Evolutionary conservation across 2,329 filamentous ascomycete species (phyloP).

Genomic region (Penicillium frequentans): DNA sequence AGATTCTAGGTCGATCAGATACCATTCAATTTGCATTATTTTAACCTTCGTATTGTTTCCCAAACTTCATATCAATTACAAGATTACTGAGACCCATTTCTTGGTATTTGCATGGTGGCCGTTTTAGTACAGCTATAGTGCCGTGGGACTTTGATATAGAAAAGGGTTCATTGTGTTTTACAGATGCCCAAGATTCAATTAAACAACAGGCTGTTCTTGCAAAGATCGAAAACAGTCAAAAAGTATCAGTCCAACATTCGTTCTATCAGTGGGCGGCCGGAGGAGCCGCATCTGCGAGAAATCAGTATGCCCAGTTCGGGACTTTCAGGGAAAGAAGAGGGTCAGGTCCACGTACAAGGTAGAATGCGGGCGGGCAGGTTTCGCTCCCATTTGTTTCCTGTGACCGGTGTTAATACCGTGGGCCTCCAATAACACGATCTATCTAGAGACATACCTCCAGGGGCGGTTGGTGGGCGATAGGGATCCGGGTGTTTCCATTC

Average conservation of each 20-base stretch:
- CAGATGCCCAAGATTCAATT: neutral
- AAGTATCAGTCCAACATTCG: neutral
- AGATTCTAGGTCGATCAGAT: constrained; percentile 21
- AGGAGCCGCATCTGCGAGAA: constrained; percentile 23
- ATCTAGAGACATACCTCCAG: constrained; percentile 68
- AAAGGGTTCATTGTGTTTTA: neutral
- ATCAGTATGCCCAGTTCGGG: constrained; percentile 4
- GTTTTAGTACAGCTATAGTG: no score
- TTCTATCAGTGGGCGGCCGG: constrained; percentile 23
- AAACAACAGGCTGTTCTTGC: neutral
- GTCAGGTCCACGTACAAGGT: constrained; percentile 64
- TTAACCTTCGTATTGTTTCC: neutral
- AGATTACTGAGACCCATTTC: neutral
- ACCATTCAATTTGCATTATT: neutral
- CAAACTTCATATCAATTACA: neutral
- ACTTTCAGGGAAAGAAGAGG: neutral
- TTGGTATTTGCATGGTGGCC: no score
- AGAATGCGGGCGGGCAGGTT: constrained; percentile 80
- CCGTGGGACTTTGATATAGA: neutral
- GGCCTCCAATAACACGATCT: neutral
- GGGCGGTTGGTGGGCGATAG: constrained; percentile 83
- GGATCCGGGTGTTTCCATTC: constrained; percentile 98
- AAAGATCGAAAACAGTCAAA: neutral
- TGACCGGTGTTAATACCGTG: constrained; percentile 16
- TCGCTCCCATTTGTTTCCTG: constrained; percentile 93